These are phyloP conservation scores for Yarrowia osloensis DNA, from an alignment of 805 yeast species.

Conservation along the genomic window DNA sequence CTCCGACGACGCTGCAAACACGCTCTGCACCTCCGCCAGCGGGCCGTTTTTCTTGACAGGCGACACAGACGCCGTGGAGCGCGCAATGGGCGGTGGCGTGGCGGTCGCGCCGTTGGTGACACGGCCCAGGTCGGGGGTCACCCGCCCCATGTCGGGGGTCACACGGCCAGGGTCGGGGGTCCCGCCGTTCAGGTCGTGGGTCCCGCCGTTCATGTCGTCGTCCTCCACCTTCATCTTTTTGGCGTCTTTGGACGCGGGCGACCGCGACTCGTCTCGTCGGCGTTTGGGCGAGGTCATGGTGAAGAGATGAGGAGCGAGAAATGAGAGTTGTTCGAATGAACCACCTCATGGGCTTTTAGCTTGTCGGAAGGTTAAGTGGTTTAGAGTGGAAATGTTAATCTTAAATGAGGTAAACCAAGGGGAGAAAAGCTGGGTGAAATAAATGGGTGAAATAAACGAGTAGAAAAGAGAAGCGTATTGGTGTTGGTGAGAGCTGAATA, in stretches of 20 bases:
- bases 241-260: conserved; percentile 12
- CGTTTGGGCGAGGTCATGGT: conserved; percentile 24
- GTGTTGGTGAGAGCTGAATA: too few species aligned
- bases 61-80: not conserved
- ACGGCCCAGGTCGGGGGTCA: not conserved
- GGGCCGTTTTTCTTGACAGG: not conserved
- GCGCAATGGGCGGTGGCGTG: not conserved
- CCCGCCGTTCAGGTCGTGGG: not conserved
- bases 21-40: not conserved
- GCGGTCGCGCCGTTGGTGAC: not conserved
- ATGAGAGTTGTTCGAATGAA: not conserved
- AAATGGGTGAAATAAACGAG: too few species aligned
- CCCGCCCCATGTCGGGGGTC: not conserved
- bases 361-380: not conserved
- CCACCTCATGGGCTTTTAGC: not conserved
- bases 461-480: too few species aligned
- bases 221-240: conserved; percentile 5
- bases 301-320: too few species aligned
- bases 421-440: not conserved
- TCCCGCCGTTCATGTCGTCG: not conserved
- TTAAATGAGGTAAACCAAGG: not conserved
- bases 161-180: not conserved
- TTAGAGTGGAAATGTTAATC: not conserved
- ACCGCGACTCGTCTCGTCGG: conserved; percentile 12
- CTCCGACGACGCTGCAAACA: not conserved